Percentiles rank a stretch among this genome's conserved stretches.
Conservation (phyloP, 177 flowering plant species). For the Vitis hybrid region DNA sequence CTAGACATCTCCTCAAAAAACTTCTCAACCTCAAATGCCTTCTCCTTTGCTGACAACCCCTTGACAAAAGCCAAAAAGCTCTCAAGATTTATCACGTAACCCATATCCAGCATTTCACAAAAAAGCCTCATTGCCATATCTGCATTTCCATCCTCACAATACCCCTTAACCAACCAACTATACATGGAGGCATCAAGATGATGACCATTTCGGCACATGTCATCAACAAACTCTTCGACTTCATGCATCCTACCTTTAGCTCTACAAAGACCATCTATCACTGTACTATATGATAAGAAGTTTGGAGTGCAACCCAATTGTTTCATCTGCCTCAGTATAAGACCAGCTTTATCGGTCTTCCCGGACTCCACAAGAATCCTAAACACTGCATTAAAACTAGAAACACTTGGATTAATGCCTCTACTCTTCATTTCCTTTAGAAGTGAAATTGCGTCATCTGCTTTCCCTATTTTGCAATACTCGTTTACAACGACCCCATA, state of each 20-base stretch:
- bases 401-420: constrained; percentile 35
- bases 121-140: constrained; percentile 33
- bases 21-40: constrained; percentile 27
- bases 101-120: constrained; percentile 32
- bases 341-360: constrained; percentile 36
- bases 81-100: constrained; percentile 27
- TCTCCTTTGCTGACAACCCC: constrained; percentile 28
- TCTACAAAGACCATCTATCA: constrained; percentile 38
- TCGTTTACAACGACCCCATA: constrained; percentile 42
- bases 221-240: constrained; percentile 38
- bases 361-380: constrained; percentile 26
- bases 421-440: constrained; percentile 38
- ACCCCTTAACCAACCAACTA: constrained; percentile 33
- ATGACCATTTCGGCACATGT: constrained; percentile 37
- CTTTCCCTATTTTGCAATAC: constrained; percentile 34
- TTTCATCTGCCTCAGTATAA: constrained; percentile 37
- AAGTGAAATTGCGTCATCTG: constrained; percentile 33
- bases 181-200: constrained; percentile 34
- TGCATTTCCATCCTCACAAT: constrained; percentile 29
- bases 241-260: constrained; percentile 38
- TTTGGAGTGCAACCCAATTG: constrained; percentile 41
- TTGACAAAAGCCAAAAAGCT: constrained; percentile 38
- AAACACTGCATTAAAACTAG: constrained; percentile 39
- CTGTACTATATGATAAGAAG: constrained; percentile 41
- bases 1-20: constrained; percentile 32